These are phyloP conservation scores for Hibiscus syriacus DNA, from an alignment of 345 rosid genomes.

Conservation along the genomic window DNA sequence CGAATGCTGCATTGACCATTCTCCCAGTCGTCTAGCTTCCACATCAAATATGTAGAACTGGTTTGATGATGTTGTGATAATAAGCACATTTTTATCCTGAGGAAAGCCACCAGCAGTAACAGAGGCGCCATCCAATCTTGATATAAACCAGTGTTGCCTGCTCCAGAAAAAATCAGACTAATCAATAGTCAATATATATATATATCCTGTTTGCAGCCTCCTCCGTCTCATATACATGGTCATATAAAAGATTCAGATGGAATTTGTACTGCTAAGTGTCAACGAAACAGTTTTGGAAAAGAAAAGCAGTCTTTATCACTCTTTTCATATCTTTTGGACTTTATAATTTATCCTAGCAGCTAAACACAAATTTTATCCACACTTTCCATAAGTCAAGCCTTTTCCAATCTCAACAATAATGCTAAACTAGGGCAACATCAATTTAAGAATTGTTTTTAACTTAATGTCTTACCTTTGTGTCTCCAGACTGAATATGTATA, in stretches of 20 bases:
- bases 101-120: slow-evolving; percentile 89
- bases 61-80: slow-evolving; percentile 73
- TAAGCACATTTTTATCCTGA: slow-evolving; percentile 54
- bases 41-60: slow-evolving; percentile 86
- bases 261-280: background rate
- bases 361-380: background rate
- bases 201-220: background rate
- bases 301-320: background rate
- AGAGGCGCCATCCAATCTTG: slow-evolving; percentile 88
- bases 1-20: slow-evolving; percentile 69
- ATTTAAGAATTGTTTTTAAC: background rate
- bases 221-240: background rate
- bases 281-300: slow-evolving; percentile 4
- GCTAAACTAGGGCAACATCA: background rate
- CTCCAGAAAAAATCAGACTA: slow-evolving; percentile 5
- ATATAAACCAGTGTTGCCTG: slow-evolving; percentile 98
- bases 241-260: background rate
- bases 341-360: background rate
- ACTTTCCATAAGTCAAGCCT: background rate
- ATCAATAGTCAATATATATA: background rate
- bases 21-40: slow-evolving; percentile 81
- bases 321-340: background rate
- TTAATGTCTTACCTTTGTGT: slow-evolving; percentile 49
- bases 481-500: slow-evolving; percentile 74
- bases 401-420: background rate